Percentiles rank a stretch among this genome's conserved stretches.
Conservation (phyloP, 106 monocot species). For the Allium sativum region DNA sequence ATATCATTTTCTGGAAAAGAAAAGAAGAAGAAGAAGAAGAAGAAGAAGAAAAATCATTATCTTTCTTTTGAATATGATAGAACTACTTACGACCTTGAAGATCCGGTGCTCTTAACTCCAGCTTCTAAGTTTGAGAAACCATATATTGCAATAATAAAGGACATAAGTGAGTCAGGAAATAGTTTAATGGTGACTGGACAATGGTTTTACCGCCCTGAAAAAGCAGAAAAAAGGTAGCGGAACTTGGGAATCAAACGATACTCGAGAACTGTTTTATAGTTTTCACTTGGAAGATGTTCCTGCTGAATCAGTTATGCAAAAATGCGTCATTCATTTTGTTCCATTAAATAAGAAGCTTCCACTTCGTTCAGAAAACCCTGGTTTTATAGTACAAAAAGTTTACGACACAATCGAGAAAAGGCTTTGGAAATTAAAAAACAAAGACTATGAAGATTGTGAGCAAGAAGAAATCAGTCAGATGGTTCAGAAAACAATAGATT, state of each 20-base stretch:
- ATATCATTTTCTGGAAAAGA: too few relatives aligned
- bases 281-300: conserved; percentile 80
- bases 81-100: too few relatives aligned
- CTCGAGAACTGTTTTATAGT: conserved; percentile 77
- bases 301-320: conserved; percentile 86
- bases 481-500: conserved; percentile 49
- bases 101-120: too few relatives aligned
- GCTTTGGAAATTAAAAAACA: conserved; percentile 63
- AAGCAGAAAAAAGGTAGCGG: conserved; percentile 71
- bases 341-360: conserved; percentile 68
- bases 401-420: conserved; percentile 59
- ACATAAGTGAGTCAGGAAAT: too few relatives aligned
- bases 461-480: conserved; percentile 64
- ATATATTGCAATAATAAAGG: too few relatives aligned
- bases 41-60: too few relatives aligned
- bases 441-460: conserved; percentile 61
- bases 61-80: too few relatives aligned
- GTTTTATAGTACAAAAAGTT: conserved; percentile 77
- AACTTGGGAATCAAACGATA: conserved; percentile 44
- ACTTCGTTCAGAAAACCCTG: conserved; percentile 41
- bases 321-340: conserved; percentile 80
- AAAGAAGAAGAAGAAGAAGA: too few relatives aligned
- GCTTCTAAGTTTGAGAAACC: too few relatives aligned
- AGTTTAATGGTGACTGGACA: conserved; percentile 33
- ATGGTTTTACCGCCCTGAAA: conserved; percentile 92